Evolutionary conservation across 2,329 filamentous ascomycete species (phyloP).

Genomic region (Kalmusia sp.): DNA sequence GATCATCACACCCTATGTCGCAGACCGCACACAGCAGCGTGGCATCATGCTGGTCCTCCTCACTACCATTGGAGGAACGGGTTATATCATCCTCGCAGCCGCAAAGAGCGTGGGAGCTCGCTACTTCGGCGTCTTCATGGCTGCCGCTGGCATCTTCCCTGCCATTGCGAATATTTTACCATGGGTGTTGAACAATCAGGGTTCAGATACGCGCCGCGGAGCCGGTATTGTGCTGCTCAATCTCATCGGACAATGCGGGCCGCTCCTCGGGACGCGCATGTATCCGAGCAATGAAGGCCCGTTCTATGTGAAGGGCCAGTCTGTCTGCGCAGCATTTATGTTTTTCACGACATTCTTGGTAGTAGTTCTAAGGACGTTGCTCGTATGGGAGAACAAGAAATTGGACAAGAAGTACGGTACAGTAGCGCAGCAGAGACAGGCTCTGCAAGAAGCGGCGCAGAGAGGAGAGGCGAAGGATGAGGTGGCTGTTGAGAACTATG

Average conservation of each 20-base stretch:
- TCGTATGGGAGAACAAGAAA: conserved; percentile 47
- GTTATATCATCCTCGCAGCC: conserved; percentile 70
- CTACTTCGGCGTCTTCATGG: conserved; percentile 62
- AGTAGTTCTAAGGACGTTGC: conserved; percentile 35
- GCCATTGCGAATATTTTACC: conserved; percentile 74
- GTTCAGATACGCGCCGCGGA: conserved; percentile 71
- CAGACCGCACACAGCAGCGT: conserved; percentile 71
- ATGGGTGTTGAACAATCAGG: conserved; percentile 74
- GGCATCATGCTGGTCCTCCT: conserved; percentile 65
- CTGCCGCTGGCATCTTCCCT: conserved; percentile 69
- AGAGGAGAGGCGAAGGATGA: conserved; percentile 21
- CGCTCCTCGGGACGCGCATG: conserved; percentile 44
- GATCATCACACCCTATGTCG: conserved; percentile 66
- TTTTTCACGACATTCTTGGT: conserved; percentile 44
- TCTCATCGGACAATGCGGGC: conserved; percentile 64
- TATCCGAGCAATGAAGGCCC: conserved; percentile 42
- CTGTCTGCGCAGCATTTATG: conserved; percentile 47
- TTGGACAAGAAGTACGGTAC: conserved; percentile 42
- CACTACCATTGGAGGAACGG: conserved; percentile 64
- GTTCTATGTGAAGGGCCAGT: conserved; percentile 43
- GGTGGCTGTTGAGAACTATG: conserved; percentile 43
- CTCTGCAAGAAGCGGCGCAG: conserved; percentile 22
- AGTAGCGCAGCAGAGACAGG: conserved; percentile 33
- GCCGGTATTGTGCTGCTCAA: conserved; percentile 72
- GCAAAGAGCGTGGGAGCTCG: conserved; percentile 57